These are phyloP conservation scores for Nakaseomyces uthaithaninus DNA, from an alignment of 1,139 yeast species.

Conservation along the genomic window DNA sequence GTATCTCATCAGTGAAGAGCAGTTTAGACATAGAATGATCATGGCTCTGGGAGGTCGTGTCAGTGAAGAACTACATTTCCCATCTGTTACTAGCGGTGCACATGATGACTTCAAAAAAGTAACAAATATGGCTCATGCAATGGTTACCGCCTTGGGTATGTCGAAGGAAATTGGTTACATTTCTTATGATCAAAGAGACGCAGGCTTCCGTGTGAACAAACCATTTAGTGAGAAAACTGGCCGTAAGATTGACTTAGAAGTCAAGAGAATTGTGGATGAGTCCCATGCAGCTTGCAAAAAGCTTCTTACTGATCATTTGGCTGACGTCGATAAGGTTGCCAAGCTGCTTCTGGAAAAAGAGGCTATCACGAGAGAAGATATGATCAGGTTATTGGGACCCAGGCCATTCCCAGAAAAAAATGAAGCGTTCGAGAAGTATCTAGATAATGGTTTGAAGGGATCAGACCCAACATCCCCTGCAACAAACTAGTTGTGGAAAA, in stretches of 20 bases:
- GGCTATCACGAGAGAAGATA: conserved; percentile 82
- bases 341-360: conserved; percentile 76
- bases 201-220: conserved; percentile 52
- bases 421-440: conserved; percentile 88
- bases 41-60: conserved; percentile 80
- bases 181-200: conserved; percentile 53
- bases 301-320: conserved; percentile 60
- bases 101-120: conserved; percentile 75
- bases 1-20: conserved; percentile 56
- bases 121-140: conserved; percentile 66
- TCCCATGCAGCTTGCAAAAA: conserved; percentile 65
- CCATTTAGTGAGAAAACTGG: conserved; percentile 90
- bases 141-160: conserved; percentile 76
- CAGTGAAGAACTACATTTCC: conserved; percentile 67
- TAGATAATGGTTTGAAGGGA: conserved; percentile 26
- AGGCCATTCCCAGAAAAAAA: conserved; percentile 86
- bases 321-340: conserved; percentile 78
- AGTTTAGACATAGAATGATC: conserved; percentile 63
- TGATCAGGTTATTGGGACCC: conserved; percentile 78
- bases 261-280: conserved; percentile 68
- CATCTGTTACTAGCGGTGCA: conserved; percentile 75
- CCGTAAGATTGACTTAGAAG: conserved; percentile 69
- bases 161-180: conserved; percentile 65
- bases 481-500: conserved; percentile 1
- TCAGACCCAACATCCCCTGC: conserved; percentile 6